A percentile compares a stretch with the other conserved stretches of the same genome.
Evolutionary conservation across 257 asterid genomes (phyloP).

Genomic region (Rhazya stricta): DNA sequence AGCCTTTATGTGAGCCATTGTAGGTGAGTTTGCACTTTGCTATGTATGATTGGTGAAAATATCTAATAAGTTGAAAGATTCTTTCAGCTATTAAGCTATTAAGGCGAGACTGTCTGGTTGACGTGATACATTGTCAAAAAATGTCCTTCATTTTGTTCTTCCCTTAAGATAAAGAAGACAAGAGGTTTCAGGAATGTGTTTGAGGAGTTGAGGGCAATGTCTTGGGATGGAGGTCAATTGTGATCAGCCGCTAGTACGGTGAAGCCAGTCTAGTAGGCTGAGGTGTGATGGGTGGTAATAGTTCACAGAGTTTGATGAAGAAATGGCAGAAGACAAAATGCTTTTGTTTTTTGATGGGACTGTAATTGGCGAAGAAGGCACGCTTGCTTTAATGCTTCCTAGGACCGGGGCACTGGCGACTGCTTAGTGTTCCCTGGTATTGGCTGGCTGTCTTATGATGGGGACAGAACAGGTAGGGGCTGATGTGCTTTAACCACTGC

Average conservation of each 20-base stretch:
- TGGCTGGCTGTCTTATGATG: too few species aligned
- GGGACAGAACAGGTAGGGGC: too few species aligned
- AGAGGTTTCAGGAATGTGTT: background rate
- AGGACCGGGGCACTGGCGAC: background rate
- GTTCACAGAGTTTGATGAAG: background rate
- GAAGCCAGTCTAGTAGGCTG: background rate
- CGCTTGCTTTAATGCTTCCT: background rate
- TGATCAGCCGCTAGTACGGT: background rate
- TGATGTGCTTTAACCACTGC: too few species aligned
- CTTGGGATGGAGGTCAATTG: background rate
- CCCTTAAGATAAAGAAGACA: background rate
- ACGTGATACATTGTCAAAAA: background rate
- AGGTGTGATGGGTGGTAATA: background rate
- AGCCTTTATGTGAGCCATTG: background rate
- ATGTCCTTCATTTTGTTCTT: background rate
- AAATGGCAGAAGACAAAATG: background rate
- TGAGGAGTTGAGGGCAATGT: background rate
- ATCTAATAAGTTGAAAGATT: background rate
- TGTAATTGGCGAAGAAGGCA: background rate
- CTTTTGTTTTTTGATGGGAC: background rate
- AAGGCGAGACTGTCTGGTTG: background rate
- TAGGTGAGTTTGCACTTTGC: background rate
- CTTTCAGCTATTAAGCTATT: background rate
- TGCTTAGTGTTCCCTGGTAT: too few species aligned
- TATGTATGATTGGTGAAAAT: background rate